Evolutionary conservation across 768 basidiomycete genomes (phyloP), one percentile per base, ranked within the genome.

Genomic region (Suillus tomentosus): DNA sequence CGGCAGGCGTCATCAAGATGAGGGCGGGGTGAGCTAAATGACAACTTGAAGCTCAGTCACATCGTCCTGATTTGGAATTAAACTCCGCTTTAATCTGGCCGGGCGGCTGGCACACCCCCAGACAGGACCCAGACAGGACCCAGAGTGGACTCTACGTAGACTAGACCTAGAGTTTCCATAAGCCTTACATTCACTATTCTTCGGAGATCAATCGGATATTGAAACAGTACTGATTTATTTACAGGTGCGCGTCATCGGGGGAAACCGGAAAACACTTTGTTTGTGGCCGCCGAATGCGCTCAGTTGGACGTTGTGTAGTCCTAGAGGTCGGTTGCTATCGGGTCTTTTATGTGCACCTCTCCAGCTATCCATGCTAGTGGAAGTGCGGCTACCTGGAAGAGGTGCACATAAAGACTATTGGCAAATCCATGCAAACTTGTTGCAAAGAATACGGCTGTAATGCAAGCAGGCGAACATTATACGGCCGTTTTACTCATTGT

Each of bases 331-430:
- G 24, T 8, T 9, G 24, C 7, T 15, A 50, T 50, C 50, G 50
- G 50, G 50, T 50, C 7, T 27, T 50, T 37, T 17, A 27, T 27
- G 24, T 27, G 8, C 27, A 31, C 24, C 50, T 50, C 50, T 50
- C 24, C 50, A 50, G 50, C 24, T 50, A 50, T 50, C 48, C 48
- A 50, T 50, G 22, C 48, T 50, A 24, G 48, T 50, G 10, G n/a
- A 24, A 5, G 22, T 24, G 48, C 4, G 48, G 50, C 24, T 50
- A 50, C 8, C 24, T 50, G 24, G 24, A 50, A 50, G 50, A 15
- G 50, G 50, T 27, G 50, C 27, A 50, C 50, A 15, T 50, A 8
- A 50, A 50, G 14, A 50, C 24, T 50, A 50, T 50, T 27, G 14
- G 15, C 50, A 15, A 27, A 22, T 48, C 22, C 13, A 3, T 48